phyloP scores from a whole-genome alignment of 768 basidiomycete genomes.

The Boletus rubescentipes region DNA sequence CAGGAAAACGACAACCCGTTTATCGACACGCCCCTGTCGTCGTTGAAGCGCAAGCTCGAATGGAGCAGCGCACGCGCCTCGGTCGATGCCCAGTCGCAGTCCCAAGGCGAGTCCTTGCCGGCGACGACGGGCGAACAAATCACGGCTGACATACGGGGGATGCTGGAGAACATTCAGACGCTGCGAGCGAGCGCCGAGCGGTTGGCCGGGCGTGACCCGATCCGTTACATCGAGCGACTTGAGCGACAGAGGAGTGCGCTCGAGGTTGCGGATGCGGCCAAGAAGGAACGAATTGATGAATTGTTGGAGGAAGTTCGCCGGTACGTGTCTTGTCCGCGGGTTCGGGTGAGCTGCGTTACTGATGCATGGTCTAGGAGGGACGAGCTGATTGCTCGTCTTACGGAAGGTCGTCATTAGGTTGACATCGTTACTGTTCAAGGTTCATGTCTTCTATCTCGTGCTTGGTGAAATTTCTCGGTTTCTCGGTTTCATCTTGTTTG shows the following conservation, averaged over 20 bases:
- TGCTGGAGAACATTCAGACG: neutral
- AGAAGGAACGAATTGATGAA: neutral
- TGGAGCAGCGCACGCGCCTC: neutral
- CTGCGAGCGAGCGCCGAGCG: neutral
- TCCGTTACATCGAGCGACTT: neutral
- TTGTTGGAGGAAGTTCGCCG: neutral
- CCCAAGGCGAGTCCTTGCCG: neutral
- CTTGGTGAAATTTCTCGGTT: too few relatives aligned
- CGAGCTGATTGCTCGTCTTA: too few relatives aligned
- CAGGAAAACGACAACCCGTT: conserved; percentile 26
- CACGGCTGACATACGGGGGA: neutral
- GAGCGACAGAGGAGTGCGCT: neutral
- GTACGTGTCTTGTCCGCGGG: neutral
- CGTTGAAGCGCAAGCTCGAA: neutral
- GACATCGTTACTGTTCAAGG: too few relatives aligned
- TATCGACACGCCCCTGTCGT: neutral
- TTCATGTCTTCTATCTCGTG: too few relatives aligned
- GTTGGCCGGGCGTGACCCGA: neutral
- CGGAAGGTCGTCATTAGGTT: too few relatives aligned
- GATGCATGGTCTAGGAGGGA: too few relatives aligned
- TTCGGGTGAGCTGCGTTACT: too few relatives aligned
- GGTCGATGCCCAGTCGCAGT: too few relatives aligned
- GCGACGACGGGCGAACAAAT: neutral
- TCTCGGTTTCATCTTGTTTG: too few relatives aligned
- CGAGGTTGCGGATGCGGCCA: neutral